Evolutionary conservation across 805 yeast species (phyloP).

Genomic region (Candida wancherniae): DNA sequence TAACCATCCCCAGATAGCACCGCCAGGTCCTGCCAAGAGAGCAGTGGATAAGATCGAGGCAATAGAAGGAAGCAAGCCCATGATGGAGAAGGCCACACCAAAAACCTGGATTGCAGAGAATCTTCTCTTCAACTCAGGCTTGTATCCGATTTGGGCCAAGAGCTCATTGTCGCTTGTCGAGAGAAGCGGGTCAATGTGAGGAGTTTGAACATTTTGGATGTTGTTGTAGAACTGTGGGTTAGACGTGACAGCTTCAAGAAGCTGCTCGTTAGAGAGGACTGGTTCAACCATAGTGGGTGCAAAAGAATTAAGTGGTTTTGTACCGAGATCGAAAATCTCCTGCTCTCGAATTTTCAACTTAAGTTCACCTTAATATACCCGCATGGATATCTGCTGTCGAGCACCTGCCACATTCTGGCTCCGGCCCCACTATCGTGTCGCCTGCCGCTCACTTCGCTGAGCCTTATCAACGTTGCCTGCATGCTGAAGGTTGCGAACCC

Average conservation of each 20-base stretch:
- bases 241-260: slow-evolving; percentile 22
- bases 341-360: no score
- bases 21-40: slow-evolving; percentile 58
- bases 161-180: slow-evolving; percentile 24
- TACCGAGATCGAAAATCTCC: no score
- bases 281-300: slow-evolving; percentile 7
- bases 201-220: slow-evolving; percentile 26
- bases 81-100: slow-evolving; percentile 67
- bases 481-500: no score
- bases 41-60: slow-evolving; percentile 52
- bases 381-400: no score
- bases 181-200: slow-evolving; percentile 16
- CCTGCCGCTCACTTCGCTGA: no score
- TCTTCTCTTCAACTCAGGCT: slow-evolving; percentile 59
- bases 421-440: no score
- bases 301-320: no score
- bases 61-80: slow-evolving; percentile 66
- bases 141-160: slow-evolving; percentile 60
- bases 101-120: slow-evolving; percentile 61
- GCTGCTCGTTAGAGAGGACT: slow-evolving; percentile 19
- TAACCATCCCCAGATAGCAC: slow-evolving; percentile 73
- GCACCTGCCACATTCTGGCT: no score
- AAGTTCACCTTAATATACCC: no score
- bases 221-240: slow-evolving; percentile 24
- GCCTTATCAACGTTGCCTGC: no score